These are phyloP conservation scores for Jaminaea rosea DNA, from an alignment of 1,284 basidiomycete genomes.

Conservation along the genomic window DNA sequence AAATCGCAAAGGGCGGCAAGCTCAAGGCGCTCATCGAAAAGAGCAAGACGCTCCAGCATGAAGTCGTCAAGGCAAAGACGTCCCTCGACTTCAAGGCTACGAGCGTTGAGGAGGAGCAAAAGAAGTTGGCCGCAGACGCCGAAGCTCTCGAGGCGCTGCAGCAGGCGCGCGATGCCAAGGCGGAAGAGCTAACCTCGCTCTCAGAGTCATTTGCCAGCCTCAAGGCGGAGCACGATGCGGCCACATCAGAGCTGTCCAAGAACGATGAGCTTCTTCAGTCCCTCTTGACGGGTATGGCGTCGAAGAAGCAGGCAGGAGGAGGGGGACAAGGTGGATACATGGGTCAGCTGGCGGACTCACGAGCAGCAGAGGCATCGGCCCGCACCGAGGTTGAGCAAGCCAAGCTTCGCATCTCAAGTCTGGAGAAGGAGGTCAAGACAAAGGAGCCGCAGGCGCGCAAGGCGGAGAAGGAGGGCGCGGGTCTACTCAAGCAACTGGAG, in stretches of 20 bases:
- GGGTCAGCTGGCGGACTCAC: constrained; percentile 87
- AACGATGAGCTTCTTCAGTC: constrained; percentile 92
- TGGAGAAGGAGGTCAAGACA: constrained; percentile 68
- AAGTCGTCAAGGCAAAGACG: constrained; percentile 74
- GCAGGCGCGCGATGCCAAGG: constrained; percentile 51
- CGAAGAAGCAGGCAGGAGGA: constrained; percentile 52
- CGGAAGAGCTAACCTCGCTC: constrained; percentile 14
- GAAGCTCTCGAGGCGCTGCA: constrained; percentile 49
- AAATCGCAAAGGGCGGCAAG: constrained; percentile 65
- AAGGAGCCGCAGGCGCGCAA: constrained; percentile 74
- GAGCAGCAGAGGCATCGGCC: constrained; percentile 64
- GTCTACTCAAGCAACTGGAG: constrained; percentile 55
- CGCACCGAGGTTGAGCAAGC: constrained; percentile 77
- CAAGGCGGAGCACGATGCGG: constrained; percentile 58
- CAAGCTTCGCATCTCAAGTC: constrained; percentile 67
- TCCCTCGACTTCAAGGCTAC: constrained; percentile 74
- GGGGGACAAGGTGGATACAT: constrained; percentile 75
- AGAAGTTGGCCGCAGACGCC: constrained; percentile 56
- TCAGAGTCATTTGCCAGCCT: constrained; percentile 46
- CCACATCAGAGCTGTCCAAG: constrained; percentile 61
- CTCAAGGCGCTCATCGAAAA: constrained; percentile 68
- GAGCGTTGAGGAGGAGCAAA: constrained; percentile 71
- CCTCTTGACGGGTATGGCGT: constrained; percentile 79
- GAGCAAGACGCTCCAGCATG: constrained; percentile 70
- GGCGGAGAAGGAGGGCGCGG: constrained; percentile 73